Evolutionary conservation across 805 yeast species (phyloP), one percentile per base, ranked within the genome.

Genomic region (Suhomyces emberorum): DNA sequence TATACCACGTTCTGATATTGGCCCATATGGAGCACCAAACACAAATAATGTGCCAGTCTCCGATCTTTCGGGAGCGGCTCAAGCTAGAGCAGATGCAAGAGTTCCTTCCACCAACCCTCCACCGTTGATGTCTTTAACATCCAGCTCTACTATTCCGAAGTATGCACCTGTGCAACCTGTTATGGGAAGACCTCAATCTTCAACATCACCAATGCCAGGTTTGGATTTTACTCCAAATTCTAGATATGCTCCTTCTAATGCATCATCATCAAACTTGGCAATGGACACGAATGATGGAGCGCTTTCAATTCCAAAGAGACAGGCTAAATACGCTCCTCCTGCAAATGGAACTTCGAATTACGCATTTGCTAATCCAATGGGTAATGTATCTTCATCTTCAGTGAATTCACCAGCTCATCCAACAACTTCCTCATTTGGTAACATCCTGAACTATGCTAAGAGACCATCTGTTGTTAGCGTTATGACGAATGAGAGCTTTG

Each of bases 391-490:
- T 7, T 31, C 46, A 4, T 49, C 52, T 38, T 55, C 60, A 15
- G 34, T 52, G 4, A 42, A 43, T 7, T 53, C 58, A 1, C 28
- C 33, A 9, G 34, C 27, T 16, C 28, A 30, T 17, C 40, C 22
- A 12, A 20, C 32, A 1, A 20, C 34, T 12, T 19, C 33, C 10
- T 29, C 34, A 4, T 35, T 19, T 17, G 37, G 37, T n/a, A 35
- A 35, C 18, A 15, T 29, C 15, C 35, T 12, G 28, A 22, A 25
- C 27, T 30, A 30, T 32, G 41, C 18, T 3, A 54, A 56, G 34
- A 39, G 54, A 29, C 48, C 44, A 4, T 54, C 61, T 4, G 48
- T 54, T 15, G 46, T 49, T 1, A 52, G 55, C 34, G 43, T 47
- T 4, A 12, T 46, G 2, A 49, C 59, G 4, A 33, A 41, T 12